Base-by-base conservation (phyloP, 2,329 filamentous ascomycete genomes). In the Pochonia chlamydosporia region DNA sequence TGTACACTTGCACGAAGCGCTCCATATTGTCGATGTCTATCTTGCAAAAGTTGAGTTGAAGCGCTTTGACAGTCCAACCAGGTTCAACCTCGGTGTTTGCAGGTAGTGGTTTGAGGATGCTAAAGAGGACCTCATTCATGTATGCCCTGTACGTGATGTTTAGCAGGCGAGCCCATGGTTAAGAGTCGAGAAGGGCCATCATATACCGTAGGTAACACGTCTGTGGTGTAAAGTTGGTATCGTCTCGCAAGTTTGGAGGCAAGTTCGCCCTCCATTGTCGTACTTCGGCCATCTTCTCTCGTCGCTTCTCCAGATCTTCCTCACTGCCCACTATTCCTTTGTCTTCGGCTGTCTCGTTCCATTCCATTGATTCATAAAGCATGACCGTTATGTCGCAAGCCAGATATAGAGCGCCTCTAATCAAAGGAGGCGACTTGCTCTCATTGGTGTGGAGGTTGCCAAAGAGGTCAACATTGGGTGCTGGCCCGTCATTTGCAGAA, bases 171-270 rank as follows among this genome's bases (percentile, higher is more conserved):
- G n/a, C n/a, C n/a, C n/a, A n/a, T n/a, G n/a, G n/a, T n/a, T n/a
- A 28, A 28, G 14, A n/a, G 20, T 1, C 14, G 6, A 11, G 33
- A 14, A 11, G 8, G 25, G 5, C 4, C 14, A 37, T 35, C 2
- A 26, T 36, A 16, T 24, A 53, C 51, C 49, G 51, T 26, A 54
- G 44, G 37, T 44, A 49, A 25, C 43, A 50, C 3, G 52, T 53
- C 44, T 54, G 52, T 1, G 49, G 51, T 3, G 51, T 51, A 28
- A 50, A 45, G 23, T 54, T 54, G n/a, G 39, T 26, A n/a, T 53
- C 50, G 10, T 47, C 42, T 8, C 36, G 41, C 51, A 54, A 44
- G 26, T 46, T 43, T 3, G 37, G 36, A 6, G 52, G 52, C 21
- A 53, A 30, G 5, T n/a, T 28, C 6, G 18, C 40, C 21, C 37